phyloP scores from a whole-genome alignment of 768 basidiomycete genomes.

The Naganishia antarctica region DNA sequence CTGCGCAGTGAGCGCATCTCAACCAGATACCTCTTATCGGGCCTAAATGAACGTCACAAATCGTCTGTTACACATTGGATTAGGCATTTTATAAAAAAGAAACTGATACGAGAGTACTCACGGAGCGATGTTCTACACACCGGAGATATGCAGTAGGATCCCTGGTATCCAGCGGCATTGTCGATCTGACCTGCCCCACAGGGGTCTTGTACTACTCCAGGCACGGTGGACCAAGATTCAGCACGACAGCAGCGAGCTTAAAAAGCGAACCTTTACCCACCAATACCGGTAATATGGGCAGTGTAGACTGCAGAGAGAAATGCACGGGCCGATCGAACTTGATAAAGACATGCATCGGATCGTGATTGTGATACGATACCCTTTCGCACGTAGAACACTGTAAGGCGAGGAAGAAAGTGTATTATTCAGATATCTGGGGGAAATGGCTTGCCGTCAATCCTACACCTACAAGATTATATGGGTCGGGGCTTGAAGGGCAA shows the following conservation, averaged over 20 bases:
- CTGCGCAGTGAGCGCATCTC: slow-evolving; percentile 76
- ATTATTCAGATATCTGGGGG: background rate
- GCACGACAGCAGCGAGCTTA: slow-evolving; percentile 56
- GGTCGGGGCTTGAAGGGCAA: slow-evolving; percentile 68
- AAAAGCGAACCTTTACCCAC: slow-evolving; percentile 52
- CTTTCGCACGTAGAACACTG: slow-evolving; percentile 78
- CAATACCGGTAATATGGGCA: slow-evolving; percentile 67
- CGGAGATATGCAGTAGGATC: slow-evolving; percentile 38
- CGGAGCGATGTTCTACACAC: slow-evolving; percentile 42
- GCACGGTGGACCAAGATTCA: slow-evolving; percentile 33
- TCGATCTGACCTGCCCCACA: slow-evolving; percentile 26
- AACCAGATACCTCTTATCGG: slow-evolving; percentile 84
- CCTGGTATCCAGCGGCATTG: slow-evolving; percentile 22
- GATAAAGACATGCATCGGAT: slow-evolving; percentile 81
- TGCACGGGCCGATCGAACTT: slow-evolving; percentile 77
- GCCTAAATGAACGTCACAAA: slow-evolving; percentile 82
- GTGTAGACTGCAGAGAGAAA: slow-evolving; percentile 55
- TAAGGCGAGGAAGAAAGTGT: background rate
- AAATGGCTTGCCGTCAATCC: background rate
- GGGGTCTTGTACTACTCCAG: slow-evolving; percentile 20
- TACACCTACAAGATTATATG: slow-evolving; percentile 67
- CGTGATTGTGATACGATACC: slow-evolving; percentile 70
- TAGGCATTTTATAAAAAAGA: too few relatives aligned
- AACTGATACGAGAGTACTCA: too few relatives aligned
- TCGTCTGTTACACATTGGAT: slow-evolving; percentile 55